phyloP scores from a whole-genome alignment of 441 rosid species.

The Viola pubescens region DNA sequence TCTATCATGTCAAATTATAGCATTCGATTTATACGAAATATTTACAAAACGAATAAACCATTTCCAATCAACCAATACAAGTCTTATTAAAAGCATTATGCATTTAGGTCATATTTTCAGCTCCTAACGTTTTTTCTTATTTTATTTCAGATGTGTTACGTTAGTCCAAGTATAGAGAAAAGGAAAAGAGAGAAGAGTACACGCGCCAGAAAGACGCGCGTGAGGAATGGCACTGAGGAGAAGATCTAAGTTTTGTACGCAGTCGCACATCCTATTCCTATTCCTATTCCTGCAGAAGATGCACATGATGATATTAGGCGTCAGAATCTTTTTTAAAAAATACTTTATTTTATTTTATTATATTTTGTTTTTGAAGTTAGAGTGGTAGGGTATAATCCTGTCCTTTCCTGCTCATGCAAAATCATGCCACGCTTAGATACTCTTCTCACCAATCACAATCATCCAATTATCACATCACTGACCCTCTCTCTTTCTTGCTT shows the following conservation, averaged over 20 bases:
- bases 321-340: background rate
- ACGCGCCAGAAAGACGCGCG: background rate
- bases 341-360: too few relatives aligned
- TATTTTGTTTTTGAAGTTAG: background rate
- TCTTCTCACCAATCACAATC: conserved; percentile 20
- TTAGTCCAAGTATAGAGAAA: too few relatives aligned
- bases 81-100: too few relatives aligned
- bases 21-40: too few relatives aligned
- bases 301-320: background rate
- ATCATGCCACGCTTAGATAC: conserved; percentile 10
- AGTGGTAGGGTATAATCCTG: background rate
- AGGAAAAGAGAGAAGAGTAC: background rate
- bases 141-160: background rate
- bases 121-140: too few relatives aligned
- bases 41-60: too few relatives aligned
- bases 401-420: too few relatives aligned
- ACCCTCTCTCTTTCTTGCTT: background rate
- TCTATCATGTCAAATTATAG: too few relatives aligned
- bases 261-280: too few relatives aligned
- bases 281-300: too few relatives aligned
- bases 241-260: background rate
- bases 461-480: background rate
- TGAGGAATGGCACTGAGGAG: background rate
- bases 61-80: too few relatives aligned
- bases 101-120: too few relatives aligned